phyloP scores from a whole-genome alignment of 345 rosid genomes.

The Litchi chinensis region DNA sequence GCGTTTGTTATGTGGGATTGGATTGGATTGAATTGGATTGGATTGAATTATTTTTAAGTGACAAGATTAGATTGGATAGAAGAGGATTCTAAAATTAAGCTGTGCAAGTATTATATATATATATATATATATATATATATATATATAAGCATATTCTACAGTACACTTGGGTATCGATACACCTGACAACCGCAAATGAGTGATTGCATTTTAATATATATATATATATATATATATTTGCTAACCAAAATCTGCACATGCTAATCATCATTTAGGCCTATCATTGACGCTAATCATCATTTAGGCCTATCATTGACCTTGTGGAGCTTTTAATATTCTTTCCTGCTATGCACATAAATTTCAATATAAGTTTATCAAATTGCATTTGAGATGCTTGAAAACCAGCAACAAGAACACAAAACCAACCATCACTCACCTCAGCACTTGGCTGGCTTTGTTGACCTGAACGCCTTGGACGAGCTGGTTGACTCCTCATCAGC shows the following conservation, averaged over 20 bases:
- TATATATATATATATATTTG: neutral
- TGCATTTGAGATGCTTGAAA: neutral
- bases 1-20: too few relatives aligned
- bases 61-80: too few relatives aligned
- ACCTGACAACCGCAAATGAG: too few relatives aligned
- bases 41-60: too few relatives aligned
- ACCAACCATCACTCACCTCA: conserved; percentile 35
- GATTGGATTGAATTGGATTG: too few relatives aligned
- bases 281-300: neutral
- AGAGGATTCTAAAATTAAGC: neutral
- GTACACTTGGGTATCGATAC: too few relatives aligned
- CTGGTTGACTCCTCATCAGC: conserved; percentile 63
- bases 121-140: neutral
- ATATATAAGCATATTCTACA: neutral
- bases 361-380: neutral
- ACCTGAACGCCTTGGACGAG: conserved; percentile 40
- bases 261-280: neutral
- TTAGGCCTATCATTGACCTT: neutral
- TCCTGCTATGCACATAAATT: neutral
- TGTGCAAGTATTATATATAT: neutral
- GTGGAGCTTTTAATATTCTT: neutral
- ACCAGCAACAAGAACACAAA: neutral
- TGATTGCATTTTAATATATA: too few relatives aligned
- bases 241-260: neutral
- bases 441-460: conserved; percentile 39